Percentiles rank a stretch among this genome's conserved stretches.
These are phyloP conservation scores for Colletotrichum gigasporum DNA, from an alignment of 2,329 filamentous ascomycete genomes.

Conservation along the genomic window DNA sequence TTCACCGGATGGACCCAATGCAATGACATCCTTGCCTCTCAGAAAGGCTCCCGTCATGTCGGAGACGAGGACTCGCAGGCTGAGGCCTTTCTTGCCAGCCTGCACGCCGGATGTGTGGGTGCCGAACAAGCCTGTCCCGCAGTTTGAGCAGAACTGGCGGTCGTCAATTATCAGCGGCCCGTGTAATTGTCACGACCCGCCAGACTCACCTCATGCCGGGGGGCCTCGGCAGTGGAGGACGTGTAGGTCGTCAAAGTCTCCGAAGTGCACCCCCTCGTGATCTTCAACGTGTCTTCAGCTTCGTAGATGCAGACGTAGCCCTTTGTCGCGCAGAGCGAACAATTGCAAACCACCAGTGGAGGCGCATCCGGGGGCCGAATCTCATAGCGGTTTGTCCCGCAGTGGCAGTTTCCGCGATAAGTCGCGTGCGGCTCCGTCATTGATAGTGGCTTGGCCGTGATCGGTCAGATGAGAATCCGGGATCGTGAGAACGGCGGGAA, in stretches of 20 bases:
- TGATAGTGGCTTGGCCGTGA: no score
- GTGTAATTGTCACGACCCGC: background rate
- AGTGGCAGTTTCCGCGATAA: slow-evolving; percentile 41
- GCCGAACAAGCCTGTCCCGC: slow-evolving; percentile 38
- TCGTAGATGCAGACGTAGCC: slow-evolving; percentile 39
- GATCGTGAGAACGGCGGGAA: background rate
- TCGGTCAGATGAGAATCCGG: background rate
- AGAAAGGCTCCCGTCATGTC: background rate
- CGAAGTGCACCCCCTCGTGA: slow-evolving; percentile 26
- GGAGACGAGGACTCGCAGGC: slow-evolving; percentile 28
- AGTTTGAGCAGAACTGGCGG: slow-evolving; percentile 39
- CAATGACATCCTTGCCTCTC: background rate
- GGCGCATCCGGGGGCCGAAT: slow-evolving; percentile 24
- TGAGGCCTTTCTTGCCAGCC: slow-evolving; percentile 35
- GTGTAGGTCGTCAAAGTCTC: slow-evolving; percentile 11
- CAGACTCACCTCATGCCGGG: slow-evolving; percentile 32
- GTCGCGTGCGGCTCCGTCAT: background rate
- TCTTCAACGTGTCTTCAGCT: slow-evolving; percentile 14
- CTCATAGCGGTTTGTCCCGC: slow-evolving; percentile 39
- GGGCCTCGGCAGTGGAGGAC: background rate
- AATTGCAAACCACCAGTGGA: slow-evolving; percentile 33
- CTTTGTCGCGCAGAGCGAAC: slow-evolving; percentile 39
- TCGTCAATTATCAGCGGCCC: background rate
- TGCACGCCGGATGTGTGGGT: slow-evolving; percentile 36
- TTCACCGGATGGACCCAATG: background rate